Evolutionary conservation across 108 stramenopile genomes (phyloP), one percentile per base, ranked within the genome.

Genomic region (Cyclotella atomus): DNA sequence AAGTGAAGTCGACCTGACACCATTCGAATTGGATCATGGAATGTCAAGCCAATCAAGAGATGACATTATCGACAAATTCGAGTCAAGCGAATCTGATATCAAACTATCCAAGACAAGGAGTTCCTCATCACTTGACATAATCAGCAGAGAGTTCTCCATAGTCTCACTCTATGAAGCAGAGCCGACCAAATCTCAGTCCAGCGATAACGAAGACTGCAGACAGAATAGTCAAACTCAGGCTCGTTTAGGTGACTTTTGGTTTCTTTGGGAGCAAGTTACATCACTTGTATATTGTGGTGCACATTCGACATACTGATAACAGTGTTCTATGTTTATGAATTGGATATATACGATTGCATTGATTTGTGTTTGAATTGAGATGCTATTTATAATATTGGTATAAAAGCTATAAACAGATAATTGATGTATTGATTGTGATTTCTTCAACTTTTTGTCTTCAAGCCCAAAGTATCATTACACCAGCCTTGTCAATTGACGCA

Each of bases 381-480:
- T 41, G 12, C 12, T 41, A 9, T 41, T 41, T 41, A 7, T n/a
- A n/a, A n/a, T n/a, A n/a, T n/a, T n/a, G n/a, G n/a, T 41, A 12
- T 41, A 9, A 41, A 41, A 41, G 9, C 12, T 7, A 41, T 41
- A 41, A 41, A 41, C 12, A 9, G 9, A 41, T 9, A 41, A 41
- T 12, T 41, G 12, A 41, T 41, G 38, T 12, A 41, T 41, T 41
- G 38, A 9, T 41, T 41, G 38, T 41, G 38, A 41, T 21, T 41
- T 38, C 38, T 43, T 61, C 19, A 3, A 24, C n/a, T n/a, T n/a
- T 19, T 20, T 27, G n/a, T 30, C 23, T 30, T 84, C 49, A 89
- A 12, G 89, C 86, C 94, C 94, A 95, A 54, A 95, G 54, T 55
- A 92, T 71, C 50, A 95, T 43, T n/a, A 50, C 67, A 15, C 94